phyloP scores from a whole-genome alignment of 2,329 filamentous ascomycete genomes.

The Xylariaceae sp. region DNA sequence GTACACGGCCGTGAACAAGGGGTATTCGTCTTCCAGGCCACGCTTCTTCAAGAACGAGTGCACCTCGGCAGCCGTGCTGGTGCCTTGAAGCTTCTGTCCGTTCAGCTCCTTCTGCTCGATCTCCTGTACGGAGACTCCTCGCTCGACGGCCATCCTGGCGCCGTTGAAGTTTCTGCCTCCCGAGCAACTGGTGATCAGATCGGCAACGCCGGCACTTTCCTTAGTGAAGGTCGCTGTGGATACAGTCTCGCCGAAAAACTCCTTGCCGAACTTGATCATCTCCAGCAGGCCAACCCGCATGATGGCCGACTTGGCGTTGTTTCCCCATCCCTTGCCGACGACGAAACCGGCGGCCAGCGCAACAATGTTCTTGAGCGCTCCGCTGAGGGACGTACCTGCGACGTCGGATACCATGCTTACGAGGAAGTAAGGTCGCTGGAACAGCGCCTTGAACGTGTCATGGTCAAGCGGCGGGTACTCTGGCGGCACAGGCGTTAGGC shows the following conservation, averaged over 20 bases:
- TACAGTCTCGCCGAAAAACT: slow-evolving; percentile 83
- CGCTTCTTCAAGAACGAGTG: slow-evolving; percentile 79
- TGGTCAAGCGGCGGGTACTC: slow-evolving; percentile 88
- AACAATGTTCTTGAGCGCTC: slow-evolving; percentile 95
- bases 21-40: slow-evolving; percentile 76
- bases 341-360: slow-evolving; percentile 93
- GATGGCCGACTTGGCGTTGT: slow-evolving; percentile 97
- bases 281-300: slow-evolving; percentile 95
- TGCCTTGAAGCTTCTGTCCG: slow-evolving; percentile 97
- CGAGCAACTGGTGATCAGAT: slow-evolving; percentile 89
- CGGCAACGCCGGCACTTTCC: slow-evolving; percentile 89
- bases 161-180: slow-evolving; percentile 93
- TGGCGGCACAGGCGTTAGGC: slow-evolving; percentile 67
- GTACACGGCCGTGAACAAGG: slow-evolving; percentile 85
- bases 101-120: slow-evolving; percentile 88
- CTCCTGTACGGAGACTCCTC: slow-evolving; percentile 74
- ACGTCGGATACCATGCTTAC: slow-evolving; percentile 91
- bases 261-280: slow-evolving; percentile 92
- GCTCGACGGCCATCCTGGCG: slow-evolving; percentile 79
- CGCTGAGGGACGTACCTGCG: slow-evolving; percentile 91
- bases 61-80: slow-evolving; percentile 84
- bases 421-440: slow-evolving; percentile 96
- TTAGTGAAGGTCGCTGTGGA: slow-evolving; percentile 89
- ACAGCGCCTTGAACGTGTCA: slow-evolving; percentile 73
- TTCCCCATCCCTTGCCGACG: slow-evolving; percentile 91